Conservation (phyloP, 768 basidiomycete genomes). For the Chalciporus chontae region DNA sequence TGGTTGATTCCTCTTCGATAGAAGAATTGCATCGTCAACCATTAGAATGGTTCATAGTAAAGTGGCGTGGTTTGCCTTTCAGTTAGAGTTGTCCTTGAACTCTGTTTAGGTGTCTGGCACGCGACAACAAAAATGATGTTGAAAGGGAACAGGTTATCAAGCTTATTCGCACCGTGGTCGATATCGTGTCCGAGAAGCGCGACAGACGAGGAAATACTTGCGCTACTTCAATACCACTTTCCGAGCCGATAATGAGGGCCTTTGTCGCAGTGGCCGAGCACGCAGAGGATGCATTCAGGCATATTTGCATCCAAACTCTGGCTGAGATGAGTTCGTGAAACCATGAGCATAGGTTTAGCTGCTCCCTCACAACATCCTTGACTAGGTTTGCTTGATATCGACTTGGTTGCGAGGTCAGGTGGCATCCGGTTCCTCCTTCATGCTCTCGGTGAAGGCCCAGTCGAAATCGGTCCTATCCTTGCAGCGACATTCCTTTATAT, state of each 20-base stretch:
- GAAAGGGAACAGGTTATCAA: conserved; percentile 94
- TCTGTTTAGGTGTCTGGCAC: conserved; percentile 64
- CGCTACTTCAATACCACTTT: conserved; percentile 53
- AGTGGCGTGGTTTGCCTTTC: conserved; percentile 44
- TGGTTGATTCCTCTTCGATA: conserved; percentile 74
- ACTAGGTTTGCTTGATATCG: conserved; percentile 84
- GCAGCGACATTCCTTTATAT: conserved; percentile 79
- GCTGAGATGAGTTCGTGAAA: conserved; percentile 76
- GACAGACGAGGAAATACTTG: conserved; percentile 39
- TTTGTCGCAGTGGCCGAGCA: conserved; percentile 94
- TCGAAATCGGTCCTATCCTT: conserved; percentile 74
- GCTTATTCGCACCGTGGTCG: conserved; percentile 78
- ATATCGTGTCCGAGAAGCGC: conserved; percentile 62
- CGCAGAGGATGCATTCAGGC: conserved; percentile 82
- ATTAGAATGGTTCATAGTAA: conserved; percentile 88
- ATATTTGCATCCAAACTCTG: conserved; percentile 80
- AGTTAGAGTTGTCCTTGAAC: conserved; percentile 2
- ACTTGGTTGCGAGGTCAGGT: conserved; percentile 74
- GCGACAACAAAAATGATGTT: conserved; percentile 76
- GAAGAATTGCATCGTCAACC: conserved; percentile 57
- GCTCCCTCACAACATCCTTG: conserved; percentile 6
- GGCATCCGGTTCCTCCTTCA: conserved; percentile 85
- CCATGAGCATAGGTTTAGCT: conserved; percentile 5
- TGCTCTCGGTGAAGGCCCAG: conserved; percentile 85
- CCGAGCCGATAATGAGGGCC: conserved; percentile 78